Conservation (phyloP, 179 eudicot species). For the Patellifolia procumbens region DNA sequence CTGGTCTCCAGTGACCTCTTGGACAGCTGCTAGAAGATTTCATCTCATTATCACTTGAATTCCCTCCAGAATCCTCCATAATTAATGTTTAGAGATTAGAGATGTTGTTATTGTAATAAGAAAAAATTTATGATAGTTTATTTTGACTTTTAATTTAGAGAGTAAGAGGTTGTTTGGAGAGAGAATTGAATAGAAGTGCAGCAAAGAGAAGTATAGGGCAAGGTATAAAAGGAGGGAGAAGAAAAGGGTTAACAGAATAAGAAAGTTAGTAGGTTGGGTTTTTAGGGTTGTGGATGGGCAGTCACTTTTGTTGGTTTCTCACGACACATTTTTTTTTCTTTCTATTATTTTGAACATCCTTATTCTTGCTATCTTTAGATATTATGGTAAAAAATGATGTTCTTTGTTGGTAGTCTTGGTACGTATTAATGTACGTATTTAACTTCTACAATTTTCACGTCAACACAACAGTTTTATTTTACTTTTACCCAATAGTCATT, state of each 20-base stretch:
- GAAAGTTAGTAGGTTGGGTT: constrained; percentile 55
- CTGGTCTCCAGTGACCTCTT: constrained; percentile 94
- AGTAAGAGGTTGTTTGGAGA: constrained; percentile 15
- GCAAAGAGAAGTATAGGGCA: constrained; percentile 19
- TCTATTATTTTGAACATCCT: not conserved
- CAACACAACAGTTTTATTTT: not conserved
- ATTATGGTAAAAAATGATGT: not conserved
- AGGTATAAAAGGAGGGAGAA: constrained; percentile 26
- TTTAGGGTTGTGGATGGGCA: constrained; percentile 68
- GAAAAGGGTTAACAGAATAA: constrained; percentile 35
- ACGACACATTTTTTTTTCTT: constrained; percentile 43
- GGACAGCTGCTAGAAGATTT: constrained; percentile 43
- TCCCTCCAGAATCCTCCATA: constrained; percentile 46
- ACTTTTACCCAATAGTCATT: not conserved
- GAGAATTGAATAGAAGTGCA: constrained; percentile 7
- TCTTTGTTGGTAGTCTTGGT: not conserved
- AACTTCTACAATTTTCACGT: not conserved
- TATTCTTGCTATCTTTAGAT: not conserved
- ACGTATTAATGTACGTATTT: not conserved
- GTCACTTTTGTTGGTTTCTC: constrained; percentile 94
- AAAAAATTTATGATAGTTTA: not conserved
- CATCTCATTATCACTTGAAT: constrained; percentile 49
- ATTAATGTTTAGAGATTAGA: not conserved
- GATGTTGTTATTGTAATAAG: not conserved
- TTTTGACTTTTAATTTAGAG: constrained; percentile 24